phyloP scores from a whole-genome alignment of 2,329 filamentous ascomycete species.

The Rutstroemia sp. region DNA sequence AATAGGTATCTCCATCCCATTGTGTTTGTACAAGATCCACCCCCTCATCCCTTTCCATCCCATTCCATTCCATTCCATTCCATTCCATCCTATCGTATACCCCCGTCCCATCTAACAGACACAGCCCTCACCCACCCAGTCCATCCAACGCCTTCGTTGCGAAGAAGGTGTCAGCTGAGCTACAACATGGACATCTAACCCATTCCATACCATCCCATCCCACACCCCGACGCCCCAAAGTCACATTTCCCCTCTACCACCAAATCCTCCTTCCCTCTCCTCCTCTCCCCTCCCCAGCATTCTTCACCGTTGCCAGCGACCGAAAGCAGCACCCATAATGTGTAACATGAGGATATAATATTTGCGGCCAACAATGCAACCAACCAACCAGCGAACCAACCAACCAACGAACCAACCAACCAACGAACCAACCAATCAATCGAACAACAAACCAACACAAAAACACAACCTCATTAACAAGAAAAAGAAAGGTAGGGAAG shows the following conservation, averaged over 20 bases:
- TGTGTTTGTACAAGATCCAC: background rate
- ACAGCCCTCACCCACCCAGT: background rate
- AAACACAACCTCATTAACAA: too few species aligned
- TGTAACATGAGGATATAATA: background rate
- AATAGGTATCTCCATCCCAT: constrained; percentile 1
- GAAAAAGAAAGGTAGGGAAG: too few species aligned
- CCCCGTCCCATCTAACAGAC: background rate
- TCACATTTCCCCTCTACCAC: background rate
- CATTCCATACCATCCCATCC: background rate
- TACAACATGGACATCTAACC: constrained; percentile 1
- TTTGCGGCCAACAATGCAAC: background rate
- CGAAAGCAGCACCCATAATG: too few species aligned
- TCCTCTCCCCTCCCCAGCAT: background rate
- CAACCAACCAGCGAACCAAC: too few species aligned
- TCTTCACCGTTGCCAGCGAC: too few species aligned
- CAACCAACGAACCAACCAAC: background rate
- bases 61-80: too few species aligned
- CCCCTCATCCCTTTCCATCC: background rate
- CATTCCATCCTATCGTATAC: background rate
- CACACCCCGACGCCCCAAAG: background rate
- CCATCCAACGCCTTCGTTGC: background rate
- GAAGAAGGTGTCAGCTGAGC: background rate
- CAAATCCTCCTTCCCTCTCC: background rate
- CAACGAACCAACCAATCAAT: background rate
- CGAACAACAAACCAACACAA: too few species aligned